A percentile compares a stretch with the other conserved stretches of the same genome.
phyloP scores from a whole-genome alignment of 176 grass and related monocot species.

The Aegilops umbellulata region DNA sequence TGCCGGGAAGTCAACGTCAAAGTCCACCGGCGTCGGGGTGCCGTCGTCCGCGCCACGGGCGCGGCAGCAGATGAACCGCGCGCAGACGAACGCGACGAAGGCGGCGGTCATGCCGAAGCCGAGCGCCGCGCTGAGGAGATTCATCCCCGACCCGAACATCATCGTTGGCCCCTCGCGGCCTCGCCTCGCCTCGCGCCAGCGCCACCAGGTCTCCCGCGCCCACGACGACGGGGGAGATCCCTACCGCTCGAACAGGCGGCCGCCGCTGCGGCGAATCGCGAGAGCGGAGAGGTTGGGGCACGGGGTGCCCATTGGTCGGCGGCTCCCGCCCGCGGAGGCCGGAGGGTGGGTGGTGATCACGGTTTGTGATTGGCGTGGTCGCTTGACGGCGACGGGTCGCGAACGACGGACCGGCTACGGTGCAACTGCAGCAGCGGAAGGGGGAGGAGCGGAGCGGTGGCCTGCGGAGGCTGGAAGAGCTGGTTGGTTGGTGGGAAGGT shows the following conservation, averaged over 20 bases:
- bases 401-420: background rate
- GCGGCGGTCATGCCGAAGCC: conserved; percentile 82
- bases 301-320: conserved; percentile 33
- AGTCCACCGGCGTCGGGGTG: conserved; percentile 25
- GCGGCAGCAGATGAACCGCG: conserved; percentile 64
- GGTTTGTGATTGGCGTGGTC: background rate
- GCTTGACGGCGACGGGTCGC: background rate
- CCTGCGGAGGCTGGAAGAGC: conserved; percentile 11
- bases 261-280: conserved; percentile 41
- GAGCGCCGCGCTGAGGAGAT: conserved; percentile 73
- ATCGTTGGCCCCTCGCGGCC: background rate
- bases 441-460: background rate
- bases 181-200: background rate
- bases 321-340: background rate
- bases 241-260: conserved; percentile 46
- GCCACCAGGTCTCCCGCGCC: background rate
- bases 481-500: background rate
- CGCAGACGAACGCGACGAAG: conserved; percentile 73
- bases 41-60: conserved; percentile 18
- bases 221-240: background rate
- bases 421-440: background rate
- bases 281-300: conserved; percentile 28
- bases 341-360: background rate
- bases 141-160: conserved; percentile 66
- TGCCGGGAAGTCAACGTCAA: conserved; percentile 42